phyloP scores from a whole-genome alignment of 164 flowering plant species.

The Magnolia sinica region DNA sequence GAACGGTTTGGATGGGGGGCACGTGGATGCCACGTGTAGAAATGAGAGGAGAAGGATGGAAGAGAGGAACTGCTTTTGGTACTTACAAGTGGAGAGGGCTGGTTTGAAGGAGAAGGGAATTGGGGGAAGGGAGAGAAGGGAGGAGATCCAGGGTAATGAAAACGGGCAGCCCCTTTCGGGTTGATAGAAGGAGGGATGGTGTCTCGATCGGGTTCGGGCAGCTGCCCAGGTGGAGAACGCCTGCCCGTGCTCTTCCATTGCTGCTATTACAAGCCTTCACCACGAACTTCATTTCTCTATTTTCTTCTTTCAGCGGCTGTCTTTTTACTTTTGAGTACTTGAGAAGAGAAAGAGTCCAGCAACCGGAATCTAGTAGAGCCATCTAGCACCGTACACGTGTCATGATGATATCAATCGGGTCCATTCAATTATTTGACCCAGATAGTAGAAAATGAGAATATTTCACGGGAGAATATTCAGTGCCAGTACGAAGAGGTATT shows the following conservation, averaged over 20 bases:
- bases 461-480: too few relatives aligned
- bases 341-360: too few relatives aligned
- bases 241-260: slow-evolving; percentile 55
- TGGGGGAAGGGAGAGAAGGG: slow-evolving; percentile 66
- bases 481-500: too few relatives aligned
- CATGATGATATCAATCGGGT: too few relatives aligned
- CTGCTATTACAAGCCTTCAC: slow-evolving; percentile 44
- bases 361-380: too few relatives aligned
- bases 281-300: slow-evolving; percentile 50
- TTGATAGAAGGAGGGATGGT: slow-evolving; percentile 73
- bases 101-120: slow-evolving; percentile 70
- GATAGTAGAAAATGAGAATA: too few relatives aligned
- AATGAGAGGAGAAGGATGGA: neutral
- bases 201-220: slow-evolving; percentile 60
- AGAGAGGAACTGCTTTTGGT: neutral
- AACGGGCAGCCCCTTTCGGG: slow-evolving; percentile 76
- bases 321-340: neutral
- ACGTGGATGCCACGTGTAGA: neutral
- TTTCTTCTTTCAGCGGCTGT: neutral
- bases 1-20: too few relatives aligned
- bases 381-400: too few relatives aligned
- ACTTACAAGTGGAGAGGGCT: slow-evolving; percentile 92
- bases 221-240: slow-evolving; percentile 47
- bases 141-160: slow-evolving; percentile 81
- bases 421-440: too few relatives aligned